Evolutionary conservation across 2,329 filamentous ascomycete genomes (phyloP).

Genomic region (Orbilia brochopaga): DNA sequence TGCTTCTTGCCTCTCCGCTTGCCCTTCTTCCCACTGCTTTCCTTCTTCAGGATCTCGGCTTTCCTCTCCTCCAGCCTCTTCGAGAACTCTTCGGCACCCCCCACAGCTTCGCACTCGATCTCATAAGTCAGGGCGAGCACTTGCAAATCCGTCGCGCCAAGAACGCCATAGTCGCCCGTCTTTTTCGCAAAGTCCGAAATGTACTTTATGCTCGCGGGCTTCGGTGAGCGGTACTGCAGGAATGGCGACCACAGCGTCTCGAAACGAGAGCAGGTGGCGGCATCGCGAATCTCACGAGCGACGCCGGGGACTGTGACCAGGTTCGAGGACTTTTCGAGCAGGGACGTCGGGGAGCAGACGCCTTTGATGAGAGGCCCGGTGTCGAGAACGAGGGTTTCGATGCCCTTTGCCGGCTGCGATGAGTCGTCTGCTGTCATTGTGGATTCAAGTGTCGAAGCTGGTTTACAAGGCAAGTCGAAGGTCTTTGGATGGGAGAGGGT

Average conservation of each 20-base stretch:
- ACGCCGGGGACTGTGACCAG: constrained; percentile 86
- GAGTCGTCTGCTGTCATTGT: constrained; percentile 27
- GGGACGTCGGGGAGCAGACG: constrained; percentile 80
- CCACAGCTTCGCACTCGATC: constrained; percentile 84
- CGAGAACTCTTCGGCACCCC: constrained; percentile 55
- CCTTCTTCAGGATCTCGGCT: constrained; percentile 7
- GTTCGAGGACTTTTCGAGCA: constrained; percentile 76
- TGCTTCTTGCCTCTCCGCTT: constrained; percentile 14
- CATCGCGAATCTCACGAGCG: constrained; percentile 84
- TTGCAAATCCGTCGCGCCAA: constrained; percentile 88
- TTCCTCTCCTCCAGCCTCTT: constrained; percentile 17
- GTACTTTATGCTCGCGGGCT: constrained; percentile 76
- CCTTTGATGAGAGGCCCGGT: constrained; percentile 94
- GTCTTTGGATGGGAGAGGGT: neutral
- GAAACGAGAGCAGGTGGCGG: constrained; percentile 77
- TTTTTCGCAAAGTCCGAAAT: constrained; percentile 83
- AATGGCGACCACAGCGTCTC: constrained; percentile 87
- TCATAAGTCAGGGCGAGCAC: constrained; percentile 91
- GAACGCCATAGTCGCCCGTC: constrained; percentile 85
- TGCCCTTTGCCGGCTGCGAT: constrained; percentile 54
- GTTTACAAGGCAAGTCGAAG: neutral
- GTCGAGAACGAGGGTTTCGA: constrained; percentile 85
- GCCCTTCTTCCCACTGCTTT: constrained; percentile 9
- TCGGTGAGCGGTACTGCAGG: constrained; percentile 75
- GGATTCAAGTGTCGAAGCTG: constrained; percentile 1